Conservation (phyloP, 2,329 filamentous ascomycete genomes). For the Phyllosticta citriasiana region DNA sequence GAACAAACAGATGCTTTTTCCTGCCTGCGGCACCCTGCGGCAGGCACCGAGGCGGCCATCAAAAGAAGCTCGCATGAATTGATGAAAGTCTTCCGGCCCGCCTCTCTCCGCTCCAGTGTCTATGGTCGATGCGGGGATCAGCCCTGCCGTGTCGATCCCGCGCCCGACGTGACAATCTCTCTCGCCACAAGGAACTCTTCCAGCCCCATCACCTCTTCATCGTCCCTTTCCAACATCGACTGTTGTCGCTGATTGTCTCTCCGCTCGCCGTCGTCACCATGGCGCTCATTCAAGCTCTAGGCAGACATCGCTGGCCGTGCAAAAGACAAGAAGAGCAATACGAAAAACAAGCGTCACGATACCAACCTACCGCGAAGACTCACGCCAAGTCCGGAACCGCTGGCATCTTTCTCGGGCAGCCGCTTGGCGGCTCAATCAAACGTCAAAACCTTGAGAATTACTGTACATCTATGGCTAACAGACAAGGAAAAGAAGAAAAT, state of each 20-base stretch:
- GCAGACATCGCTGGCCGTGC: too few species aligned
- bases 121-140: not conserved
- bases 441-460: not conserved
- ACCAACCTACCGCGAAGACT: not conserved
- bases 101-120: not conserved
- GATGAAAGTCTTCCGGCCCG: not conserved
- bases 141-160: not conserved
- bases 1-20: not conserved
- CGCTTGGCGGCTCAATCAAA: not conserved
- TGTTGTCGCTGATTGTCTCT: too few species aligned
- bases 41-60: not conserved
- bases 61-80: not conserved
- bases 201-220: not conserved
- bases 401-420: not conserved
- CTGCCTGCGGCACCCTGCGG: not conserved
- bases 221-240: not conserved
- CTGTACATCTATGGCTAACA: too few species aligned
- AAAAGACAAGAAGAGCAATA: not conserved
- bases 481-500: too few species aligned
- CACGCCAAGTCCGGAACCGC: not conserved
- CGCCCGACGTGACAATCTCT: not conserved
- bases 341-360: not conserved
- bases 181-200: not conserved
- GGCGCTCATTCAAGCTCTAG: too few species aligned
- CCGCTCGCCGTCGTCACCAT: too few species aligned